phyloP scores from a whole-genome alignment of 2,329 filamentous ascomycete genomes.

The Cladophialophora carrionii region DNA sequence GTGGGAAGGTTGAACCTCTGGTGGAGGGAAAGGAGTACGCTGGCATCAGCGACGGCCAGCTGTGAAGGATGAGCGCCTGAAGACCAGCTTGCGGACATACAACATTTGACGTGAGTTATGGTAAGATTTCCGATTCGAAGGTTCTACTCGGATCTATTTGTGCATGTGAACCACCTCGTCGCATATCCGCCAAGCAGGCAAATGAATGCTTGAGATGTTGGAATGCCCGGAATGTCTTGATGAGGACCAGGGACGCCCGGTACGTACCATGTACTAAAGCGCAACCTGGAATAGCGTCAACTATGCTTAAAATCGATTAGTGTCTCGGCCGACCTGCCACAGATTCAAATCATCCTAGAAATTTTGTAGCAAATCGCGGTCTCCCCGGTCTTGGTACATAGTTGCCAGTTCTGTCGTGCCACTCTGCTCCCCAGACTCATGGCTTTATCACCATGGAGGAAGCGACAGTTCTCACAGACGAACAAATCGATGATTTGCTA shows the following conservation, averaged over 20 bases:
- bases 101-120: no score
- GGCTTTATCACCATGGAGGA: slow-evolving; percentile 19
- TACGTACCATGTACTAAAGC: background rate
- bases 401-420: background rate
- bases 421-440: background rate
- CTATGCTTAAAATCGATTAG: background rate
- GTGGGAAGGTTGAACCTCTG: slow-evolving; percentile 28
- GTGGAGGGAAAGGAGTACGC: slow-evolving; percentile 33
- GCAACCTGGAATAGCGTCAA: background rate
- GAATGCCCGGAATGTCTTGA: no score
- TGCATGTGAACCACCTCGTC: no score
- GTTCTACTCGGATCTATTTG: no score
- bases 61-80: background rate
- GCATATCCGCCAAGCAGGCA: no score
- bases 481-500: slow-evolving; percentile 66
- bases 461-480: slow-evolving; percentile 48
- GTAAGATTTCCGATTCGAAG: no score
- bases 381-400: background rate
- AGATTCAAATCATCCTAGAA: background rate
- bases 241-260: no score
- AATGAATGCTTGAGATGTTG: no score
- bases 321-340: background rate
- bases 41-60: slow-evolving; percentile 5
- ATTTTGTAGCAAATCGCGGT: background rate
- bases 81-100: no score